These are phyloP conservation scores for Aspergillus udagawae DNA, from an alignment of 2,329 filamentous ascomycete genomes.

Conservation along the genomic window DNA sequence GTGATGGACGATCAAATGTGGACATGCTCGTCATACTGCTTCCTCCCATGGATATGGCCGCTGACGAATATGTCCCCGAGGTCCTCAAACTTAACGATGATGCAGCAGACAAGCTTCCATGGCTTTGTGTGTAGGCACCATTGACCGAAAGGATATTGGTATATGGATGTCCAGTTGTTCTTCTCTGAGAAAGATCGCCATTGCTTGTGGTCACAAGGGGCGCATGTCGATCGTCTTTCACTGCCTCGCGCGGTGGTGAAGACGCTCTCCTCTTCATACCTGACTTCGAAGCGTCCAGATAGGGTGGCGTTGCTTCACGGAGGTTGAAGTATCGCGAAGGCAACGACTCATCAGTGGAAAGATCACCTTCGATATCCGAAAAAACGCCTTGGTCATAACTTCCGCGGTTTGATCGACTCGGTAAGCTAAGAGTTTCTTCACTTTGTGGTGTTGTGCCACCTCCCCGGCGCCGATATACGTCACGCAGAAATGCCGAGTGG, in stretches of 20 bases:
- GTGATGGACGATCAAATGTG: conserved; percentile 59
- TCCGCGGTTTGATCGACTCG: conserved; percentile 53
- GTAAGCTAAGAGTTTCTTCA: conserved; percentile 50
- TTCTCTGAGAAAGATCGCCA: conserved; percentile 53
- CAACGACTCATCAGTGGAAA: conserved; percentile 35
- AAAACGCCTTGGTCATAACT: conserved; percentile 61
- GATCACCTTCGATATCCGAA: conserved; percentile 44
- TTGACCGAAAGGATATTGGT: conserved; percentile 53
- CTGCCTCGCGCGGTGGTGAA: conserved; percentile 56
- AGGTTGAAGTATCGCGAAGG: conserved; percentile 35
- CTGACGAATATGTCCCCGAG: conserved; percentile 58
- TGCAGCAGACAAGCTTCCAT: conserved; percentile 62
- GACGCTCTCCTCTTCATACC: conserved; percentile 63
- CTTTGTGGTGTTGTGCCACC: conserved; percentile 45
- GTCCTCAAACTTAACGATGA: conserved; percentile 60
- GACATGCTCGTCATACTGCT: conserved; percentile 64
- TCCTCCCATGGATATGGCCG: conserved; percentile 54
- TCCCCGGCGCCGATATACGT: conserved; percentile 42
- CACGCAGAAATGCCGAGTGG: conserved; percentile 31
- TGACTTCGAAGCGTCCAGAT: conserved; percentile 41
- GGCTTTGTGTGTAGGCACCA: conserved; percentile 52
- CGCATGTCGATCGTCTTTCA: conserved; percentile 31
- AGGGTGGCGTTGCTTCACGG: conserved; percentile 37
- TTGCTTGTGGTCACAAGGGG: conserved; percentile 38
- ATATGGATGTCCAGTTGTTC: conserved; percentile 51